These are phyloP conservation scores for Candida xiaguanensis DNA, from an alignment of 805 yeast genomes.

Conservation along the genomic window DNA sequence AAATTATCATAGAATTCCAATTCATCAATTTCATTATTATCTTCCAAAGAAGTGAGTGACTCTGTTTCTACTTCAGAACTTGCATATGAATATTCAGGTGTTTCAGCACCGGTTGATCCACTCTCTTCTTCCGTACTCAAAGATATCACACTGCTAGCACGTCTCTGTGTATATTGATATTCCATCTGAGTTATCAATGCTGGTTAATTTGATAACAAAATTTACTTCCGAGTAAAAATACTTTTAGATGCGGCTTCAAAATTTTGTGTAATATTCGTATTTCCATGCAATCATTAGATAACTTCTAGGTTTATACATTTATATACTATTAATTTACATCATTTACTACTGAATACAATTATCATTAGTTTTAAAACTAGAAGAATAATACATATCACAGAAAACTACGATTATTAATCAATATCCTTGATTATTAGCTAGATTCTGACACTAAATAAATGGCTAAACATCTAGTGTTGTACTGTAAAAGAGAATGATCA, in stretches of 20 bases:
- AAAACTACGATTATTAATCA: no score
- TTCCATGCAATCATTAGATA: no score
- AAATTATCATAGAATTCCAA: slow-evolving; percentile 8
- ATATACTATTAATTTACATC: no score
- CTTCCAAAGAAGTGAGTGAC: background rate
- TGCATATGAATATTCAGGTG: background rate
- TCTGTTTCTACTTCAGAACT: slow-evolving; percentile 1
- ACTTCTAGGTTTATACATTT: no score
- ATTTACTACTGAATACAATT: no score
- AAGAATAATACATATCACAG: no score
- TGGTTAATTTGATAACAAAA: background rate
- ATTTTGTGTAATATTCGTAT: background rate
- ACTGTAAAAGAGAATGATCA: no score
- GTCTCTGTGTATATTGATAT: background rate
- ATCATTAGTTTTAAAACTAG: no score
- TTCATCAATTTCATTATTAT: background rate
- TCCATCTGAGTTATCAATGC: background rate
- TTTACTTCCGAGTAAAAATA: background rate
- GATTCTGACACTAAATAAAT: no score
- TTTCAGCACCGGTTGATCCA: background rate
- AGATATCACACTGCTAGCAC: slow-evolving; percentile 2
- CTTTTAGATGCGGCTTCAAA: background rate
- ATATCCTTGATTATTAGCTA: no score
- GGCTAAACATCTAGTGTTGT: no score
- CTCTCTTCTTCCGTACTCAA: background rate